Evolutionary conservation across 2,329 filamentous ascomycete genomes (phyloP), one percentile per base, ranked within the genome.

Genomic region (Phyllosticta citriasiana): DNA sequence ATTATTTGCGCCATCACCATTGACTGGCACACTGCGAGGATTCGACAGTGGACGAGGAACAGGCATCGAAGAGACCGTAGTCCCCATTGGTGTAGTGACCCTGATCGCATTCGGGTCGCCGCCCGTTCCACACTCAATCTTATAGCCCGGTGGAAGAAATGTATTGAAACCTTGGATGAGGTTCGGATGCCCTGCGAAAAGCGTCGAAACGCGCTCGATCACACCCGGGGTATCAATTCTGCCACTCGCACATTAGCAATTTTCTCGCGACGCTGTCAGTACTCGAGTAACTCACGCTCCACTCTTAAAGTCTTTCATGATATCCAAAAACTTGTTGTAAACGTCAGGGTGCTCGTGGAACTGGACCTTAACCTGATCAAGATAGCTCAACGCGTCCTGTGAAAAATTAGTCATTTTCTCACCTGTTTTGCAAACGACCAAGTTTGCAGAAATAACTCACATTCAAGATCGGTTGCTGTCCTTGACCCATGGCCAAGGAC

Each of bases 231-330:
- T 99, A 72, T 99, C 94, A 68, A 99, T 99, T 3, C 88, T 80
- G 57, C 24, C 4, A 40, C 6, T 52, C 5, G 9, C 33, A 58
- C 55, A n/a, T 60, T 14, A 47, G n/a, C 35, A n/a, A 26, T 40
- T 51, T 22, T 53, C 47, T 8, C 7, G 14, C 9, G 22, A 47
- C n/a, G 10, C 7, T 47, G 9, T 16, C 24, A 10, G 14, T 0
- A 3, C 14, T 25, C 4, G 22, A 12, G 5, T 26, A 19, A 82
- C 88, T 77, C 79, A 92, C 84, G 92, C 91, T 77, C 96, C 93
- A 69, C 91, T 96, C 77, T 99, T 99, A 74, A 99, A 99, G 68
- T 99, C 94, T 71, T 99, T 99, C 94, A 99, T 99, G 56, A 99
- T 99, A 68, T 99, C 94, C 54, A 99, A 78, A 68, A 99, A 97